Percentiles rank a stretch among this genome's conserved stretches.
Conservation (phyloP, 1,139 yeast species). For the Lodderomyces orthopsilosis region DNA sequence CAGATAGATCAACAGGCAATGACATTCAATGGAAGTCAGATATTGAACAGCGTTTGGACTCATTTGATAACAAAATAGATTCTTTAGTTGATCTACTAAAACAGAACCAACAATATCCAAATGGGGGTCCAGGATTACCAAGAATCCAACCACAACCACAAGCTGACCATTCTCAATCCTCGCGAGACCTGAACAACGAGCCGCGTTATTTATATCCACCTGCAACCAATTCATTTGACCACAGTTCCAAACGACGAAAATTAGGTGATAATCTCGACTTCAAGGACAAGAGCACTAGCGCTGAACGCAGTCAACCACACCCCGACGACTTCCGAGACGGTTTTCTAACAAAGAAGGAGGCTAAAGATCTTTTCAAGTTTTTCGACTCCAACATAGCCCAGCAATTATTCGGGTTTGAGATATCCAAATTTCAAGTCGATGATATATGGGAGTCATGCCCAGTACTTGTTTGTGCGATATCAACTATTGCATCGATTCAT, state of each 20-base stretch:
- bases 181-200: background rate
- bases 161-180: background rate
- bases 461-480: slow-evolving; percentile 57
- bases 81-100: slow-evolving; percentile 36
- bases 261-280: slow-evolving; percentile 1
- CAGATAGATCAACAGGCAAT: background rate
- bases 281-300: background rate
- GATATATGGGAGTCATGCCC: slow-evolving; percentile 58
- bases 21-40: slow-evolving; percentile 37
- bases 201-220: background rate
- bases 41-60: slow-evolving; percentile 44
- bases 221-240: background rate
- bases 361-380: slow-evolving; percentile 47
- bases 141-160: background rate
- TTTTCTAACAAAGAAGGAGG: slow-evolving; percentile 40
- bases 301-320: background rate
- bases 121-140: background rate
- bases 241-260: slow-evolving; percentile 4
- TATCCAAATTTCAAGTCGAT: slow-evolving; percentile 49
- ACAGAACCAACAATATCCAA: background rate
- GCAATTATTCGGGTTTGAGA: slow-evolving; percentile 65
- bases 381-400: slow-evolving; percentile 59
- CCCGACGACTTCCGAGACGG: slow-evolving; percentile 39
- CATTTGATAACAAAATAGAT: slow-evolving; percentile 47
- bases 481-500: slow-evolving; percentile 63